A percentile compares a stretch with the other conserved stretches of the same genome.
These are phyloP conservation scores for Trichoderma koningii DNA, from an alignment of 2,329 filamentous ascomycete genomes.

Conservation along the genomic window DNA sequence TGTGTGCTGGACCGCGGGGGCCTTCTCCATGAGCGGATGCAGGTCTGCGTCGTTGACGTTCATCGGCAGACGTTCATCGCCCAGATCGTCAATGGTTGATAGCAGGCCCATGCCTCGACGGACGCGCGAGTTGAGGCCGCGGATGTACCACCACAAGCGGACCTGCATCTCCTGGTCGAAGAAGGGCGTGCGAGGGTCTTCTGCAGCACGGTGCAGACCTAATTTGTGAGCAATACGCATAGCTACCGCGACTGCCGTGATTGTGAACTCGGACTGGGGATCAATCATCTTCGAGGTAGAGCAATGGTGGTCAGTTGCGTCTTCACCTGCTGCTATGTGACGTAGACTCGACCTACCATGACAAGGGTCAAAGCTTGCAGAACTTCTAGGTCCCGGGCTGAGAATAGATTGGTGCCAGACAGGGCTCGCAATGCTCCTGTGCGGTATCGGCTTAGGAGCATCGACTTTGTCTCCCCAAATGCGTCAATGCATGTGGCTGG, in stretches of 20 bases:
- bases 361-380: constrained; percentile 62
- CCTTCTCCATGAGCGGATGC: constrained; percentile 53
- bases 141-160: constrained; percentile 66
- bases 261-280: constrained; percentile 50
- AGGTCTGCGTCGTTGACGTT: constrained; percentile 64
- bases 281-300: constrained; percentile 22
- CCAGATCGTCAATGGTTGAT: constrained; percentile 52
- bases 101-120: constrained; percentile 16
- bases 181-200: constrained; percentile 56
- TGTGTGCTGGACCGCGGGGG: constrained; percentile 48
- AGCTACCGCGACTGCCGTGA: constrained; percentile 60
- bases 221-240: constrained; percentile 68
- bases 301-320: not conserved
- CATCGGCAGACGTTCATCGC: constrained; percentile 57
- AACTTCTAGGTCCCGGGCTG: not conserved
- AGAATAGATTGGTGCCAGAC: not conserved
- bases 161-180: constrained; percentile 68
- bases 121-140: constrained; percentile 53
- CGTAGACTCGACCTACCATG: constrained; percentile 44
- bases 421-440: constrained; percentile 59
- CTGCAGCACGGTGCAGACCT: constrained; percentile 65
- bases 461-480: constrained; percentile 44
- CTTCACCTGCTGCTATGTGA: not conserved
- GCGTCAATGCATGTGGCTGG: constrained; percentile 42
- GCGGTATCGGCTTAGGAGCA: constrained; percentile 52